Evolutionary conservation across 1,284 basidiomycete species (phyloP), one percentile per base, ranked within the genome.

Genomic region (Erythrobasidium hasegawianum): DNA sequence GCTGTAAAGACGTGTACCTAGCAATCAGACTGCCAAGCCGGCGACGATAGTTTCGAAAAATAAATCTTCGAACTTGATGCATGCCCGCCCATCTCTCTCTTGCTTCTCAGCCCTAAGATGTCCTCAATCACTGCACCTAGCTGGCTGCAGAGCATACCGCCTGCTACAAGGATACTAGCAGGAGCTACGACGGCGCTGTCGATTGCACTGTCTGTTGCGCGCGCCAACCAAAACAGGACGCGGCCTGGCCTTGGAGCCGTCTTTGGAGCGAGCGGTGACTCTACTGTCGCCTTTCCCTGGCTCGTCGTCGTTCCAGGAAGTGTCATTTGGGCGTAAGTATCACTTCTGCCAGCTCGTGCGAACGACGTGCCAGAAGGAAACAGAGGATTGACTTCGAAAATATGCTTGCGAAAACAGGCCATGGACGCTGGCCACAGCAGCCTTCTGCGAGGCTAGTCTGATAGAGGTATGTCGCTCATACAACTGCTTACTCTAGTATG

Each of bases 361-460:
- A 29, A 52, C 33, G 38, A 40, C 43, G n/a, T n/a, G n/a, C n/a
- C n/a, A n/a, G n/a, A n/a, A n/a, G n/a, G n/a, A n/a, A n/a, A 49
- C 50, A 41, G 29, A 33, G 26, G 47, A 10, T 60, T n/a, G n/a
- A n/a, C n/a, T n/a, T n/a, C n/a, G n/a, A n/a, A 3, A 45, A 18
- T 24, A 33, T 18, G 20, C 57, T 47, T 9, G 22, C 5, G 14
- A 27, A 2, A 18, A 16, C 61, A 69, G 87, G 72, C 95, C 95
- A 27, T 98, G 93, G 94, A 93, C 91, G 1, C 83, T 98, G 68
- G 78, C 94, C 24, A 93, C 89, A 0, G 86, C 90, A 1, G 87
- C 85, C 10, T 85, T 95, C 69, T 88, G 96, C 53, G 95, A 98
- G 79, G 84, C 86, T 55, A 87, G 83, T 67, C 73, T 93, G 65